phyloP scores from a whole-genome alignment of 2,329 filamentous ascomycete species.

The Hypoxylon rubiginosum region DNA sequence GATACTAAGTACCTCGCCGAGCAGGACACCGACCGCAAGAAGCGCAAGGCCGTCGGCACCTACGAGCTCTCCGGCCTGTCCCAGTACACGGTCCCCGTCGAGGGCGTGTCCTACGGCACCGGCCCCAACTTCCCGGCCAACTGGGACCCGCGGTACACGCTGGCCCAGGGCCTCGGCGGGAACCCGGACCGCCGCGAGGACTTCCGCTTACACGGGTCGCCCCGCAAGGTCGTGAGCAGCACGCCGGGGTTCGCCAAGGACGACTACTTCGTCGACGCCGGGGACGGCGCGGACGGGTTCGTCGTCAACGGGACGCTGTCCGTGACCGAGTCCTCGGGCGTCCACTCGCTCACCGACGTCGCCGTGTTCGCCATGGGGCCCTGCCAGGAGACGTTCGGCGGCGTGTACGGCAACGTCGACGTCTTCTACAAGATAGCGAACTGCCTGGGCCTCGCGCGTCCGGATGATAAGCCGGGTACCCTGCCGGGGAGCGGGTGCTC shows the following conservation, averaged over 20 bases:
- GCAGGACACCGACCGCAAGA: slow-evolving; percentile 75
- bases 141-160: slow-evolving; percentile 87
- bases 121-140: slow-evolving; percentile 83
- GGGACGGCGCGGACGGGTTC: slow-evolving; percentile 76
- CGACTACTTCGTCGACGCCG: slow-evolving; percentile 76
- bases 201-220: slow-evolving; percentile 77
- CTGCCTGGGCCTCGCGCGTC: slow-evolving; percentile 70
- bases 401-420: slow-evolving; percentile 78
- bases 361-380: slow-evolving; percentile 84
- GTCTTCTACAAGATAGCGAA: slow-evolving; percentile 81
- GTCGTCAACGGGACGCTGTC: slow-evolving; percentile 82
- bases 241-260: slow-evolving; percentile 62
- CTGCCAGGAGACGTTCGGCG: slow-evolving; percentile 81
- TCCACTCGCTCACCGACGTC: slow-evolving; percentile 83
- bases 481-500: slow-evolving; percentile 14
- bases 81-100: slow-evolving; percentile 75
- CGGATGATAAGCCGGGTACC: slow-evolving; percentile 33
- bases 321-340: slow-evolving; percentile 73
- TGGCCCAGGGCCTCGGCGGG: slow-evolving; percentile 79
- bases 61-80: slow-evolving; percentile 81
- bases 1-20: slow-evolving; percentile 82
- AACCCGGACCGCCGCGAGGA: slow-evolving; percentile 82
- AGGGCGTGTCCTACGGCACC: slow-evolving; percentile 76
- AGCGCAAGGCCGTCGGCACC: slow-evolving; percentile 80
- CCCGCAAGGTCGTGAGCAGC: slow-evolving; percentile 72